These are phyloP conservation scores for Barnettozyma sp. DNA, from an alignment of 805 yeast species.

Conservation along the genomic window DNA sequence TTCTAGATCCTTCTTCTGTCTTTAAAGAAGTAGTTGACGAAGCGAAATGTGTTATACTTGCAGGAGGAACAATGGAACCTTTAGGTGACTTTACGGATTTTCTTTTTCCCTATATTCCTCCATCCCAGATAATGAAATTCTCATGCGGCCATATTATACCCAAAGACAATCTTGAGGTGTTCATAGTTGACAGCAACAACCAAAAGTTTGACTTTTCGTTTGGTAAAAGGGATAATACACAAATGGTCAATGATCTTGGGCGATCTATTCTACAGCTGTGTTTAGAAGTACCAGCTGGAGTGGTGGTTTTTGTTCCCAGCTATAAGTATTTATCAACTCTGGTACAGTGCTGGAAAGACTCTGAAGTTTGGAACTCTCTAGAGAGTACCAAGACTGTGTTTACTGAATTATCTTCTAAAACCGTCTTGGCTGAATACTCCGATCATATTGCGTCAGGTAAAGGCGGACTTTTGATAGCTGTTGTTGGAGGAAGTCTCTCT, in stretches of 20 bases:
- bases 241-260: constrained; percentile 47
- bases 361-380: constrained; percentile 28
- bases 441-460: constrained; percentile 29
- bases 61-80: constrained; percentile 97
- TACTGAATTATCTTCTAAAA: constrained; percentile 49
- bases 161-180: constrained; percentile 53
- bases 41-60: constrained; percentile 64
- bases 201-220: constrained; percentile 58
- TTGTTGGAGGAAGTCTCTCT: constrained; percentile 87
- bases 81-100: constrained; percentile 59
- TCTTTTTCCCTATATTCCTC: constrained; percentile 52
- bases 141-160: constrained; percentile 86
- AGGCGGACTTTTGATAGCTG: constrained; percentile 73
- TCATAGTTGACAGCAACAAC: constrained; percentile 34
- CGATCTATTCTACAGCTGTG: constrained; percentile 36
- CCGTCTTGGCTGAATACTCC: constrained; percentile 45
- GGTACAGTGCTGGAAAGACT: constrained; percentile 43
- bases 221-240: constrained; percentile 44
- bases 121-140: constrained; percentile 41
- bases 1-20: constrained; percentile 70
- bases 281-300: constrained; percentile 56
- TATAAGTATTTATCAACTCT: constrained; percentile 61
- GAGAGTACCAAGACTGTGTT: constrained; percentile 41
- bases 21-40: constrained; percentile 61
- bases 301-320: constrained; percentile 81